Base-by-base conservation (phyloP, 176 grass and related monocot species). In the Melocanna baccifera region DNA sequence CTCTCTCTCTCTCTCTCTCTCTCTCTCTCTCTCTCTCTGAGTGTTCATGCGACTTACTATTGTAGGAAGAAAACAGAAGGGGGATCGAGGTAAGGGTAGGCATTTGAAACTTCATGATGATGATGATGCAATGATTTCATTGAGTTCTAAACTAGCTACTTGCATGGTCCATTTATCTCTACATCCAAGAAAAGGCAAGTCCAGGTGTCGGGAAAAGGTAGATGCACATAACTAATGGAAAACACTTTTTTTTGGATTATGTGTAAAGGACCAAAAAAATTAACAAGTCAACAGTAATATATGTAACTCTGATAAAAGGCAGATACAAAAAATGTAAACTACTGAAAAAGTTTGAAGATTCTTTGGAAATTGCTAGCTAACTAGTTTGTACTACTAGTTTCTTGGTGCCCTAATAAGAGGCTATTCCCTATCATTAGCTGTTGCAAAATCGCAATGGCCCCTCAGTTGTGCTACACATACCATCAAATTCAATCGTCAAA, bases 111-210 rank as follows among this genome's bases (percentile, higher is more conserved):
- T 46, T 69, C 72, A 91, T 88, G 46, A 88, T 91, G 85, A 91
- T 88, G 46, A 88, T 91, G 85, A 52, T 88, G 72, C 69, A 88
- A 91, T 91, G 85, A 91, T 91, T 50, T 55, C 81, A 53, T 62
- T 73, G 36, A 78, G 79, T 73, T 67, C 5, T 51, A 51, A 51
- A 43, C 20, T 43, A 23, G 18, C 56, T 26, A 7, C 23, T 7
- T 45, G 68, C 23, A 46, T 26, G 40, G 22, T 71, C n/a, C 56
- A 59, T 62, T 62, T 25, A 2, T 80, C 75, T 83, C 42, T 34
- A 52, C 15, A 30, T 52, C 70, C 41, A 45, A 67, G 36, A 57
- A 82, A 82, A 56, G 73, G 58, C 41, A 68, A 73, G 72, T 83
- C 43, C 56, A 67, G 61, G 72, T 83, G 67, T 58, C 65, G 9